Percentiles rank a stretch among this genome's conserved stretches.
Conservation (phyloP, 306 rosid genomes). For the Macrotyloma uniflorum region DNA sequence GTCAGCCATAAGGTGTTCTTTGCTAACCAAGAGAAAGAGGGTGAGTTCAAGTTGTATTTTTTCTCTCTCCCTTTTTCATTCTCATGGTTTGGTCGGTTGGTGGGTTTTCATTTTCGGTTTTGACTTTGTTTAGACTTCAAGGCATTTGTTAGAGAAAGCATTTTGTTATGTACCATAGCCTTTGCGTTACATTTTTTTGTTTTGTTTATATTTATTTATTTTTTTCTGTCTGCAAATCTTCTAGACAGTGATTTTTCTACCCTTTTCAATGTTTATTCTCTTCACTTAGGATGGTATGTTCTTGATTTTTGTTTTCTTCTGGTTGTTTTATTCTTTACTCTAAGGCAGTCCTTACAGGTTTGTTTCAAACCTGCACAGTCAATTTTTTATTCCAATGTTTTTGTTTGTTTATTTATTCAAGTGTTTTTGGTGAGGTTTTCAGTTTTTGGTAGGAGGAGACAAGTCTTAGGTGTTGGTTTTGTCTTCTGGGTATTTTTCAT, state of each 20-base stretch:
- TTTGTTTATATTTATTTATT: background rate
- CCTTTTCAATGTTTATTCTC: slow-evolving; percentile 47
- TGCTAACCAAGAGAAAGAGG: background rate
- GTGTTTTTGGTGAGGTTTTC: slow-evolving; percentile 56
- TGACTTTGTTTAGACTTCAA: slow-evolving; percentile 32
- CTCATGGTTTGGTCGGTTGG: slow-evolving; percentile 20
- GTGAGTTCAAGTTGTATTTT: slow-evolving; percentile 33
- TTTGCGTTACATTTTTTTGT: slow-evolving; percentile 9
- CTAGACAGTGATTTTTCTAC: slow-evolving; percentile 37
- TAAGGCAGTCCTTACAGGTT: slow-evolving; percentile 14
- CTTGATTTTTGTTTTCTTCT: slow-evolving; percentile 46
- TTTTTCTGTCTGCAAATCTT: slow-evolving; percentile 18
- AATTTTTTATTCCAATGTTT: slow-evolving; percentile 33
- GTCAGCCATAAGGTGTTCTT: background rate
- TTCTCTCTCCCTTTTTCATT: background rate
- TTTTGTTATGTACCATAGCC: background rate
- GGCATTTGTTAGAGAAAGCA: slow-evolving; percentile 23
- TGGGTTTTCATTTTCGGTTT: slow-evolving; percentile 33
- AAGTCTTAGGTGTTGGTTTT: slow-evolving; percentile 56
- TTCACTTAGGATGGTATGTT: slow-evolving; percentile 36
- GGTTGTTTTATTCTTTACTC: slow-evolving; percentile 35
- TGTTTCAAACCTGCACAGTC: slow-evolving; percentile 43
- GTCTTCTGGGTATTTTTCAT: slow-evolving; percentile 64
- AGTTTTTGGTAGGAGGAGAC: slow-evolving; percentile 51
- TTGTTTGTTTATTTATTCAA: background rate